Percentiles rank a stretch among this genome's conserved stretches.
Evolutionary conservation across 495 filamentous ascomycete species (phyloP).

Genomic region (Cladorrhinum samala): DNA sequence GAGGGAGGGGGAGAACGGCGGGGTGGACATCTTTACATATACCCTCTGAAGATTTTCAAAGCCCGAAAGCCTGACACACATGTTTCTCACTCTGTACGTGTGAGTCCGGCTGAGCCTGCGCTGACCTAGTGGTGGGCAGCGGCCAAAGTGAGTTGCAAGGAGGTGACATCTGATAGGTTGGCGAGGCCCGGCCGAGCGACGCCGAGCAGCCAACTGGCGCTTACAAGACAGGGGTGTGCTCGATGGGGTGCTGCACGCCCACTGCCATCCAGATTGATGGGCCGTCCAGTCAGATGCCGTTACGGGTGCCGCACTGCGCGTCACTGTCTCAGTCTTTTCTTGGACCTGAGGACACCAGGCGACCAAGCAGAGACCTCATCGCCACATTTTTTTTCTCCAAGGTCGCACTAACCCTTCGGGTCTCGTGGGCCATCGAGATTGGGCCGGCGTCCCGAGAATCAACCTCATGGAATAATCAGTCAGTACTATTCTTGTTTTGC

Average conservation of each 20-base stretch:
- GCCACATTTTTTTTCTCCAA: slow-evolving; percentile 26
- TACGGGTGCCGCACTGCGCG: slow-evolving; percentile 37
- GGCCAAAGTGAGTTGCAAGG: slow-evolving; percentile 28
- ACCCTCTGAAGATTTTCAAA: neutral
- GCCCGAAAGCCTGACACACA: neutral
- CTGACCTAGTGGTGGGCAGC: slow-evolving; percentile 20
- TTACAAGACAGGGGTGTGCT: slow-evolving; percentile 40
- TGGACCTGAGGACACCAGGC: slow-evolving; percentile 24
- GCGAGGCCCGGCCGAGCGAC: slow-evolving; percentile 18
- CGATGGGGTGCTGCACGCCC: slow-evolving; percentile 42
- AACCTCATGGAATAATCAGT: too few relatives aligned
- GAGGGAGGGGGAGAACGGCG: slow-evolving; percentile 5
- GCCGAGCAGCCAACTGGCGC: slow-evolving; percentile 45
- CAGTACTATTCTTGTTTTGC: slow-evolving; percentile 10
- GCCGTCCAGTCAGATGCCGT: slow-evolving; percentile 40
- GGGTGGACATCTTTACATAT: slow-evolving; percentile 20
- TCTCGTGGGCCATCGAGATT: slow-evolving; percentile 42
- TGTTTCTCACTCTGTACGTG: slow-evolving; percentile 2
- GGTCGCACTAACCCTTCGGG: slow-evolving; percentile 26
- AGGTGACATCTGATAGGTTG: slow-evolving; percentile 41
- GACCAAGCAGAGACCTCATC: slow-evolving; percentile 26
- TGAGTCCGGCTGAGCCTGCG: slow-evolving; percentile 16
- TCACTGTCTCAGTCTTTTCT: slow-evolving; percentile 45
- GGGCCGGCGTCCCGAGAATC: too few relatives aligned
- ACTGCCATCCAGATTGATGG: slow-evolving; percentile 28